phyloP scores from a whole-genome alignment of 179 eudicot genomes.

The Spergularia azorica region DNA sequence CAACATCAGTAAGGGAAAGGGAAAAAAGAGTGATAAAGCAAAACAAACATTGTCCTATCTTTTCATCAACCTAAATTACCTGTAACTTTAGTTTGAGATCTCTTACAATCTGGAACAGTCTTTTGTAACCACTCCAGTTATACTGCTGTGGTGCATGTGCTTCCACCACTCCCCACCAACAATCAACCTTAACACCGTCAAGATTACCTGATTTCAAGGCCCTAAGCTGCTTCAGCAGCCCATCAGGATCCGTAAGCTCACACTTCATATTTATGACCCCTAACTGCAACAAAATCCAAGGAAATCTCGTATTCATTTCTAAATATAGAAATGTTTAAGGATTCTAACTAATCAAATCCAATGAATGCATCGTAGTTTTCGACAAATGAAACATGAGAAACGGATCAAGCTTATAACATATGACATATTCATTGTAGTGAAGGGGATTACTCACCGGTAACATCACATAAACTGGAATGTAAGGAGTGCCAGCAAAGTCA shows the following conservation, averaged over 20 bases:
- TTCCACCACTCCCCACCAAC: constrained; percentile 99
- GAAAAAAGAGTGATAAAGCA: neutral
- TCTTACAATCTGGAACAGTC: constrained; percentile 77
- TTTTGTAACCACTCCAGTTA: constrained; percentile 90
- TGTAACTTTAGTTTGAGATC: constrained; percentile 81
- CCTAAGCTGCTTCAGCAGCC: constrained; percentile 71
- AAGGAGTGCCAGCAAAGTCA: constrained; percentile 85
- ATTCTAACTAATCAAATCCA: neutral
- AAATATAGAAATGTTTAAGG: no score
- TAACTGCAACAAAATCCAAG: constrained; percentile 49
- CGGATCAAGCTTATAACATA: no score
- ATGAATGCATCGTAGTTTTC: neutral
- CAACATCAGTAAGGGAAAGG: neutral
- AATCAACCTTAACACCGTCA: constrained; percentile 84
- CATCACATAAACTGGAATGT: constrained; percentile 88
- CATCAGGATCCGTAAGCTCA: constrained; percentile 83
- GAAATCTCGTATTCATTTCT: neutral
- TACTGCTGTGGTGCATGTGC: constrained; percentile 91
- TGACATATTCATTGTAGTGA: neutral
- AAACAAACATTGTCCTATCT: neutral
- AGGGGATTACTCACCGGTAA: constrained; percentile 65
- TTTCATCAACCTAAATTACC: constrained; percentile 42
- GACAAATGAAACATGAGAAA: neutral
- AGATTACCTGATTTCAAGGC: constrained; percentile 65
- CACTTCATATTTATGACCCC: constrained; percentile 91